These are phyloP conservation scores for Lentinula sp. DNA, from an alignment of 768 basidiomycete species.

Conservation along the genomic window DNA sequence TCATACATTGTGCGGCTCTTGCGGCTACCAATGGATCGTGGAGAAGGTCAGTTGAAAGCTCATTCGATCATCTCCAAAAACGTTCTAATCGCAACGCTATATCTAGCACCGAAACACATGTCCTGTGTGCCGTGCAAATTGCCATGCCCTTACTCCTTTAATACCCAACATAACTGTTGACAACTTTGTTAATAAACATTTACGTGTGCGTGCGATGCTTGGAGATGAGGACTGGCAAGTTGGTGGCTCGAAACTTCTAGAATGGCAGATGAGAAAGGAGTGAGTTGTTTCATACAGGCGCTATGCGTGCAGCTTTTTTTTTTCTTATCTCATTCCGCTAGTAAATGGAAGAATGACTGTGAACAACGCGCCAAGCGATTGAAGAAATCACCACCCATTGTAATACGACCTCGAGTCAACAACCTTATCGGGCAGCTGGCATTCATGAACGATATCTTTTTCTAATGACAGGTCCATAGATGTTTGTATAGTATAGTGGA, in stretches of 20 bases:
- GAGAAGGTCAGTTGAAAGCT: slow-evolving; percentile 35
- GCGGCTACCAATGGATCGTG: slow-evolving; percentile 53
- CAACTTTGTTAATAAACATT: slow-evolving; percentile 51
- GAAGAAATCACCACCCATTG: background rate
- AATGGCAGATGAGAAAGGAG: slow-evolving; percentile 53
- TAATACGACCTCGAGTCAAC: background rate
- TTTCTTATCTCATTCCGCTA: background rate
- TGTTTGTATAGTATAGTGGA: background rate
- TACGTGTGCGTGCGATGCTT: slow-evolving; percentile 34
- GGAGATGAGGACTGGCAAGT: slow-evolving; percentile 48
- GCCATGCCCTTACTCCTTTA: slow-evolving; percentile 37
- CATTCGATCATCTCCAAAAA: background rate
- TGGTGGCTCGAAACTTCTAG: slow-evolving; percentile 37
- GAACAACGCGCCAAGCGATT: background rate
- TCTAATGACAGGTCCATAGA: background rate
- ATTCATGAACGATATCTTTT: background rate
- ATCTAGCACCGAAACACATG: slow-evolving; percentile 35
- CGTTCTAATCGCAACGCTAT: background rate
- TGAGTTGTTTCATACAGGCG: slow-evolving; percentile 23
- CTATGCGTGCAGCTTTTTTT: background rate
- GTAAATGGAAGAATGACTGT: slow-evolving; percentile 5
- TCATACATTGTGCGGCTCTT: slow-evolving; percentile 66
- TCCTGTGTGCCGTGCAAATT: slow-evolving; percentile 49
- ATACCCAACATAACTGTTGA: slow-evolving; percentile 64
- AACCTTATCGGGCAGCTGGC: background rate